Evolutionary conservation across 2,329 filamentous ascomycete genomes (phyloP), one percentile per base, ranked within the genome.

Genomic region (Colletotrichum melonis): DNA sequence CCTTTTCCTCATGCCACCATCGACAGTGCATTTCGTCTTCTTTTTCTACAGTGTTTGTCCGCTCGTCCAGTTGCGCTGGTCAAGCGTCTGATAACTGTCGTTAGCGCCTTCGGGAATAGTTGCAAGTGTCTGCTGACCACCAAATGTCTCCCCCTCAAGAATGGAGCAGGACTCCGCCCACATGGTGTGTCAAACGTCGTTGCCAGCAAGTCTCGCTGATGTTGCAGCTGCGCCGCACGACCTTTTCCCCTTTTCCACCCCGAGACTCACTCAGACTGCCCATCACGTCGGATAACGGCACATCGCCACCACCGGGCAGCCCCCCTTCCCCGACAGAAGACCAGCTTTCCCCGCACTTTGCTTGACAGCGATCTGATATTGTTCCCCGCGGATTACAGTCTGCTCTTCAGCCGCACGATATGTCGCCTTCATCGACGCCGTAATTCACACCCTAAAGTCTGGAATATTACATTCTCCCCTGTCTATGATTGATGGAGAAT

Each of bases 11-110:
- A 9, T 52, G 35, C 26, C 19, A 46, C 28, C 24, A 16, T 57
- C n/a, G 46, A 65, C 67, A 73, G 70, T 73, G 67, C 35, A 32
- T 49, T 55, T 55, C 30, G n/a, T 56, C 8, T 9, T 22, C 3
- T 14, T 35, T 24, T 64, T 60, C 64, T 46, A 73, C 70, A 69
- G 66, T 73, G 70, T 73, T 73, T 73, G 66, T 22, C 60, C 26
- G 38, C n/a, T 54, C 32, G 42, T 49, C 19, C 42, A 49, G 19
- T 49, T 22, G 8, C 42, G 42, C 42, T 19, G 42, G 22, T 49
- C 24, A 24, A 62, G 52, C 22, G 4, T 38, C 1, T 19, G 9
- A 16, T 14, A n/a, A 22, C 28, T 22, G 11, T 56, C 30, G 42
- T 65, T 65, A 55, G 55, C 28, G 32, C 60, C 46, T n/a, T 49